Percentiles rank a stretch among this genome's conserved stretches.
These are phyloP conservation scores for Halophytophthora batemanensis DNA, from an alignment of 352 stramenopile genomes.

Conservation along the genomic window DNA sequence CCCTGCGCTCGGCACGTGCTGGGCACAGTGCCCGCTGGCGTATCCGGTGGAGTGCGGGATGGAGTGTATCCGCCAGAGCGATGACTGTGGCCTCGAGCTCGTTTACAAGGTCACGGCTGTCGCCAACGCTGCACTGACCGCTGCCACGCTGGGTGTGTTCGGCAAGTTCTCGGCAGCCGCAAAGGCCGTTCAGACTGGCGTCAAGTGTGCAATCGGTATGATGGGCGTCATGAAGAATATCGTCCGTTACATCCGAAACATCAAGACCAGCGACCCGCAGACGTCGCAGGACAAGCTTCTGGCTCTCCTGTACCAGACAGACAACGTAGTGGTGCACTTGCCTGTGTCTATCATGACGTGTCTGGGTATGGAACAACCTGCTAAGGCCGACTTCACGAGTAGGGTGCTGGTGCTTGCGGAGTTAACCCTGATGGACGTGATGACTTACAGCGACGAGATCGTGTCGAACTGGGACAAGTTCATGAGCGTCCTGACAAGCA, in stretches of 20 bases:
- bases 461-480: constrained; percentile 18
- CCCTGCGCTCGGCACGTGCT: constrained; percentile 41
- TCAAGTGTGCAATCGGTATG: constrained; percentile 29
- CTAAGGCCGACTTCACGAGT: constrained; percentile 16
- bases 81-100: constrained; percentile 32
- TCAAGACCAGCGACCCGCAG: constrained; percentile 22
- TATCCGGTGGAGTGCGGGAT: constrained; percentile 30
- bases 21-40: constrained; percentile 42
- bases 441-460: constrained; percentile 15
- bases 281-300: constrained; percentile 31
- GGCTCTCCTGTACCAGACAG: constrained; percentile 32
- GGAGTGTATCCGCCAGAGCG: constrained; percentile 33
- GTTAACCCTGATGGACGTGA: constrained; percentile 18
- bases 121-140: constrained; percentile 30
- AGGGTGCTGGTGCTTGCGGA: constrained; percentile 16
- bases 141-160: constrained; percentile 42
- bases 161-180: constrained; percentile 28
- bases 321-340: constrained; percentile 36
- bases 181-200: constrained; percentile 29
- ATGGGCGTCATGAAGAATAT: constrained; percentile 25
- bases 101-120: constrained; percentile 31
- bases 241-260: constrained; percentile 21
- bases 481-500: constrained; percentile 17
- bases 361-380: constrained; percentile 15
- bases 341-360: constrained; percentile 41